Evolutionary conservation across 2,329 filamentous ascomycete genomes (phyloP), one percentile per base, ranked within the genome.

Genomic region (Microcyclospora pomicola): DNA sequence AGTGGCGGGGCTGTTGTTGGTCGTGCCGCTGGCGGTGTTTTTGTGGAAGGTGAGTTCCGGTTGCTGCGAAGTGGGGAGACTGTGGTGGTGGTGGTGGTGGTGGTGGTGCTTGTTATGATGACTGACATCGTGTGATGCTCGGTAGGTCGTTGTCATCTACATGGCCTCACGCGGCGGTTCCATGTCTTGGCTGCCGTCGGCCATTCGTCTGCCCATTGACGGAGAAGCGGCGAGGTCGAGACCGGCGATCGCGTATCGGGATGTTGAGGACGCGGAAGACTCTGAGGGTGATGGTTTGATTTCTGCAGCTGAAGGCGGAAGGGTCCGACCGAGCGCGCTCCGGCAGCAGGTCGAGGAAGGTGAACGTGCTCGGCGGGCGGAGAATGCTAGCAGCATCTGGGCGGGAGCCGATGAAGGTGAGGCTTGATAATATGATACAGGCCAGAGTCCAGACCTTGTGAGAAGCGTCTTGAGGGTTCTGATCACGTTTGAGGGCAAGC

Each of bases 1-100:
- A 5, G 66, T 67, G 19, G 68, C 73, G 0, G 70, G 71, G 0
- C 49, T 76, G 14, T 63, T 77, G 30, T 63, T 82, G 35, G 64
- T 60, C 0, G 66, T 78, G 16, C 68, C 70, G 1, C 32, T 75
- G 0, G 55, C 61, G 0, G 67, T 74, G 5, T 73, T 69, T 5
- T 34, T 73, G 5, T 60, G 77, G 39, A 73, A 79, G 66, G 74
- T 75, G 48, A 38, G 60, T 45, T 29, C 12, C 33, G 7, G 19
- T 5, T 24, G 4, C 7, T 24, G 7, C 19, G n/a, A n/a, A n/a
- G n/a, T n/a, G n/a, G n/a, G n/a, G n/a, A n/a, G n/a, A n/a, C n/a
- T n/a, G n/a, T n/a, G n/a, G 19, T 24, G 19, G 7, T 6, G 30
- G 14, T 15, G 12, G 14, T 16, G 29, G 12, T 9, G 10, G 13